phyloP scores from a whole-genome alignment of 108 stramenopile species.

The Asterionellopsis glacialis region DNA sequence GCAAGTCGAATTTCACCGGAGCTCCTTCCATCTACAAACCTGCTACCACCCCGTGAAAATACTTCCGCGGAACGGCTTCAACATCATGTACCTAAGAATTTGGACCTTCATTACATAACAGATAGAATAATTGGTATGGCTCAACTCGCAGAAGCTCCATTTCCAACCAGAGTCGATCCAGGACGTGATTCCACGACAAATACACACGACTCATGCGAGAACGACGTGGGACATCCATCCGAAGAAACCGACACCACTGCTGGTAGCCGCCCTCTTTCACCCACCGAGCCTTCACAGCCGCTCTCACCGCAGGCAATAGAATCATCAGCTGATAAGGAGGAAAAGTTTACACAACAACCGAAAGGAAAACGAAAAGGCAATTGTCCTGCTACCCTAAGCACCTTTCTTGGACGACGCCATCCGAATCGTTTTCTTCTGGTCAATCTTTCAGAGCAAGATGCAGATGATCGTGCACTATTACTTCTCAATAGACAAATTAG shows the following conservation, averaged over 20 bases:
- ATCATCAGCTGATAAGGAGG: not conserved
- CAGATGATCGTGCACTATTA: conserved; percentile 45
- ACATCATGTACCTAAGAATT: not conserved
- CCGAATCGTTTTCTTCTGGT: conserved; percentile 42
- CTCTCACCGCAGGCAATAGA: no score
- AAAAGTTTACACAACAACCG: no score
- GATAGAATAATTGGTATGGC: conserved; percentile 54
- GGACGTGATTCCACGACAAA: conserved; percentile 11
- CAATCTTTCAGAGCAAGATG: conserved; percentile 42
- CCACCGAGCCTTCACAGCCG: no score
- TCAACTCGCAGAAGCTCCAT: conserved; percentile 24
- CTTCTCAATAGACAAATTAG: conserved; percentile 63
- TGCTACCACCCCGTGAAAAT: no score
- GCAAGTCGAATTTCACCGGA: no score
- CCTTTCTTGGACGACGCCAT: conserved; percentile 51
- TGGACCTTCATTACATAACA: conserved; percentile 59
- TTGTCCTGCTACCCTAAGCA: conserved; percentile 36
- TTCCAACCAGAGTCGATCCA: conserved; percentile 14
- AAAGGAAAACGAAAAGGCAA: conserved; percentile 26
- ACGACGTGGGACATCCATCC: not conserved
- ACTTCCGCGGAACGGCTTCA: not conserved
- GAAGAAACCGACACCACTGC: not conserved
- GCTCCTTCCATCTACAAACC: no score
- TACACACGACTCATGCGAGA: not conserved
- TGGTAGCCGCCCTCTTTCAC: not conserved